These are phyloP conservation scores for Solanum lycopersicoides DNA, from an alignment of 257 asterid genomes.

Conservation along the genomic window DNA sequence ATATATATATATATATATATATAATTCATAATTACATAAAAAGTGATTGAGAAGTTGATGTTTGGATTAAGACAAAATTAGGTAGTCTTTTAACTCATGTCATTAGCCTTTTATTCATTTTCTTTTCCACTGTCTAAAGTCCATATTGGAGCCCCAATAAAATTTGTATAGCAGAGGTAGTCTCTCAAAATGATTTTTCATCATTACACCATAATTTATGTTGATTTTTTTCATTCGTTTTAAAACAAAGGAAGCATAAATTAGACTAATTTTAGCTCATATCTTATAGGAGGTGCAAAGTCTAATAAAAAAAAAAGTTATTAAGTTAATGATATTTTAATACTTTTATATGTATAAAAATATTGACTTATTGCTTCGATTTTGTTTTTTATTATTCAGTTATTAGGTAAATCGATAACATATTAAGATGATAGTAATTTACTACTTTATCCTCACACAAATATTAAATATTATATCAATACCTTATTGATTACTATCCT, in stretches of 20 bases:
- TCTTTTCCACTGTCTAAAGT: too few relatives aligned
- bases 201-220: background rate
- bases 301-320: background rate
- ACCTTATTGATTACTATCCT: background rate
- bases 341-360: too few relatives aligned
- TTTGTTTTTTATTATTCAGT: too few relatives aligned
- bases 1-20: background rate
- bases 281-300: background rate
- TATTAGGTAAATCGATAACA: background rate
- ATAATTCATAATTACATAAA: background rate
- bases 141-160: too few relatives aligned
- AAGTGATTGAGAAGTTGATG: background rate
- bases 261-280: background rate
- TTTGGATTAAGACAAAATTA: background rate
- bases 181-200: background rate
- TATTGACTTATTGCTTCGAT: too few relatives aligned
- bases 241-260: too few relatives aligned
- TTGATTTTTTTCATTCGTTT: background rate
- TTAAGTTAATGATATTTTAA: too few relatives aligned
- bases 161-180: rapidly evolving
- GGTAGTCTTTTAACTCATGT: background rate
- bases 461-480: too few relatives aligned
- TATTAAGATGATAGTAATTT: too few relatives aligned
- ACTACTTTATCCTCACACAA: background rate
- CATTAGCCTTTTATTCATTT: background rate